These are phyloP conservation scores for Phanerochaete carnosa DNA, from an alignment of 768 basidiomycete genomes.

Conservation along the genomic window DNA sequence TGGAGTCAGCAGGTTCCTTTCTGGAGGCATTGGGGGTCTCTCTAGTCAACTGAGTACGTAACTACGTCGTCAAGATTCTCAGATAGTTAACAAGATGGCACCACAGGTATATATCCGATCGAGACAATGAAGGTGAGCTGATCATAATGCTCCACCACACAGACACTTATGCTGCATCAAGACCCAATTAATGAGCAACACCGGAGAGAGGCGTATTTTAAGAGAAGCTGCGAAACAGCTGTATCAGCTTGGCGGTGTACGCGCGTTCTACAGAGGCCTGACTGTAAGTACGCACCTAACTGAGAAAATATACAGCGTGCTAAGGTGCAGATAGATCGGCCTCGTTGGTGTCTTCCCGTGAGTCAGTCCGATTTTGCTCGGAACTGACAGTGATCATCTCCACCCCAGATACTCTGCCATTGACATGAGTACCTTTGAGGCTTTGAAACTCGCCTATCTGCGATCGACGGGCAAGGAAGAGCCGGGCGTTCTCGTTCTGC, in stretches of 20 bases:
- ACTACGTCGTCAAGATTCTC: neutral
- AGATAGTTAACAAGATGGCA: neutral
- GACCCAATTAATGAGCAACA: constrained; percentile 97
- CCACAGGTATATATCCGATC: constrained; percentile 88
- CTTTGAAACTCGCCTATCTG: constrained; percentile 87
- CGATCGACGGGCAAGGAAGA: constrained; percentile 86
- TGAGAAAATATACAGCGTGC: neutral
- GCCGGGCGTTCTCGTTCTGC: constrained; percentile 80
- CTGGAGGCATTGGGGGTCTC: constrained; percentile 96
- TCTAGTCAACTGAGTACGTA: constrained; percentile 81
- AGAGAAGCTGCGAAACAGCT: constrained; percentile 63
- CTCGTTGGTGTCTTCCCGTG: constrained; percentile 95
- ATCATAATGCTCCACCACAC: neutral
- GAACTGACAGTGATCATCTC: neutral
- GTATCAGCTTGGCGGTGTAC: constrained; percentile 75
- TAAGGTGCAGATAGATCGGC: constrained; percentile 60
- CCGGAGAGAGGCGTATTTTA: constrained; percentile 59
- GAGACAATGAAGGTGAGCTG: constrained; percentile 84
- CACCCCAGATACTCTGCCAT: constrained; percentile 78
- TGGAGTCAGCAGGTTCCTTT: constrained; percentile 87
- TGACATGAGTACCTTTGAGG: constrained; percentile 97
- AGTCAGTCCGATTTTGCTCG: constrained; percentile 23
- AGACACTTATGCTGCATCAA: constrained; percentile 14
- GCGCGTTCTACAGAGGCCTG: constrained; percentile 89
- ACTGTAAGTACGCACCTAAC: constrained; percentile 49